A percentile compares a stretch with the other conserved stretches of the same genome.
phyloP scores from a whole-genome alignment of 2,329 filamentous ascomycete genomes.

The Ophiostoma populinum region DNA sequence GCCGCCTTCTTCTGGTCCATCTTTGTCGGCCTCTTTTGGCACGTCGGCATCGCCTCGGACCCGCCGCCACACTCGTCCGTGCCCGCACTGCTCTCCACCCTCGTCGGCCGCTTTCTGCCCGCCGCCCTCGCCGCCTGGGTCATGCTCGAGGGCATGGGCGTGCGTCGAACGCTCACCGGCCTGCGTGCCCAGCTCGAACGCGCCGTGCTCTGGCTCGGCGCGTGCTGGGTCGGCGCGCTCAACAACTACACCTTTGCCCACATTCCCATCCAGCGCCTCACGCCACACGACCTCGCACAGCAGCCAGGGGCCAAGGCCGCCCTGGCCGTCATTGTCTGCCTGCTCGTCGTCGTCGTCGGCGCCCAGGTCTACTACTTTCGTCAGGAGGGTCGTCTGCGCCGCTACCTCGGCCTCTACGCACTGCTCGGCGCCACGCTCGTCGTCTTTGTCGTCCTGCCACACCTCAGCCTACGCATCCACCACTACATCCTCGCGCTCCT shows the following conservation, averaged over 20 bases:
- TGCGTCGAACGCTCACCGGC: conserved; percentile 51
- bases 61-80: conserved; percentile 54
- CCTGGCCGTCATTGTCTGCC: conserved; percentile 57
- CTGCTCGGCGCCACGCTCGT: conserved; percentile 51
- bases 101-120: conserved; percentile 69
- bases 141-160: conserved; percentile 68
- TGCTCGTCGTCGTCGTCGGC: conserved; percentile 49
- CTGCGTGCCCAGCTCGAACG: conserved; percentile 79
- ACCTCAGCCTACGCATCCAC: conserved; percentile 72
- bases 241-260: conserved; percentile 92
- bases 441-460: conserved; percentile 53
- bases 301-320: conserved; percentile 82
- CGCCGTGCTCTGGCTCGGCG: conserved; percentile 75
- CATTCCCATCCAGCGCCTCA: conserved; percentile 88
- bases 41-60: conserved; percentile 79
- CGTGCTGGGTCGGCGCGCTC: conserved; percentile 76
- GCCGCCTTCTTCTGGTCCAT: conserved; percentile 69
- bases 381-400: conserved; percentile 62
- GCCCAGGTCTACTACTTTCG: conserved; percentile 76
- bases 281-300: conserved; percentile 68
- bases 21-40: conserved; percentile 73
- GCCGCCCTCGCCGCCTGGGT: conserved; percentile 78
- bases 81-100: conserved; percentile 55
- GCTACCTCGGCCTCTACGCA: conserved; percentile 62
- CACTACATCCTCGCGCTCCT: conserved; percentile 86